Evolutionary conservation across 495 filamentous ascomycete species (phyloP), one percentile per base, ranked within the genome.

Genomic region (Pyrenula massariospora): DNA sequence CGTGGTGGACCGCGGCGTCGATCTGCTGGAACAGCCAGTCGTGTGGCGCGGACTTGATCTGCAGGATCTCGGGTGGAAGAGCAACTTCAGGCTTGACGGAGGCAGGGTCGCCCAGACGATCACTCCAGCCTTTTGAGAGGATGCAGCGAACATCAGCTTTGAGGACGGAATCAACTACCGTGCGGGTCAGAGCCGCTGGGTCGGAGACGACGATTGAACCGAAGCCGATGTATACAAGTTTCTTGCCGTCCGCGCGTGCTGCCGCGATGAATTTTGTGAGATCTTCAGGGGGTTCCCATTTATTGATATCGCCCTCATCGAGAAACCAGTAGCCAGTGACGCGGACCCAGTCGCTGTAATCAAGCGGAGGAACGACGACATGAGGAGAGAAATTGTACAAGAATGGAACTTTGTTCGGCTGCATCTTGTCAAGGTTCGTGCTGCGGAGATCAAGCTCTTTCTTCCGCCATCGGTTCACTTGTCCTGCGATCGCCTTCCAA

Each of bases 241-340:
- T 96, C 73, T 95, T 95, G 47, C 77, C 78, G 60, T 96, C 92
- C 10, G 66, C 68, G 2, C 91, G 80, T 1, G 93, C 94, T 57
- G 82, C 81, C 15, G 74, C 65, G 63, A 98, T 96, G 63, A 98
- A 98, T 2, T 80, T 78, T 15, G 72, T 68, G 15, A 98, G 79
- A 57, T 92, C 89, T 23, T 73, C 65, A 0, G 89, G 83, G 2
- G 94, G 90, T 23, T 75, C 74, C 84, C 86, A 96, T 50, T 81
- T 70, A n/a, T 71, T 70, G 8, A 42, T 15, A 15, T 42, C 31
- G 20, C 80, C 84, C 68, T 95, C 90, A 59, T 92, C 87, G 49
- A 98, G 75, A 68, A 96, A 97, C 93, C 93, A 98, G 67, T 97
- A 97, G 1, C 93, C 93, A 1, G 93, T 97, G 22, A 97, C 87